Evolutionary conservation across 164 flowering plant genomes (phyloP).

Genomic region (Kingdonia uniflora): DNA sequence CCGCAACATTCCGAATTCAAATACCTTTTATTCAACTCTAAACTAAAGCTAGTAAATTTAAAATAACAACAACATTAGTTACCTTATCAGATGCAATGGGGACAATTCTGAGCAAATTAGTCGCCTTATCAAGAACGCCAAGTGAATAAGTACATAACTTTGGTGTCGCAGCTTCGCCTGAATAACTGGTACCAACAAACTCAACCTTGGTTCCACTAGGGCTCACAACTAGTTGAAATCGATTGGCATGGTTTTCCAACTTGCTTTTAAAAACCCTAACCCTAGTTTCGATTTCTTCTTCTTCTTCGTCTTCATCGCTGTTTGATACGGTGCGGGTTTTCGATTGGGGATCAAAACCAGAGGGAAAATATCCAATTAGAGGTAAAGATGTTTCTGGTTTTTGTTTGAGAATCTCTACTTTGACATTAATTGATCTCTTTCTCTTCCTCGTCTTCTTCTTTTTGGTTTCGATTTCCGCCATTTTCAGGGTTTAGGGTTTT

Average conservation of each 20-base stretch:
- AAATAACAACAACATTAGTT: not conserved
- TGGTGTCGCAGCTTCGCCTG: constrained; percentile 52
- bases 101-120: constrained; percentile 44
- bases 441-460: constrained; percentile 2
- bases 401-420: not conserved
- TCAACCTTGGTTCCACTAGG: constrained; percentile 37
- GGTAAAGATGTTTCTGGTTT: constrained; percentile 28
- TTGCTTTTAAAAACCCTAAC: constrained; percentile 25
- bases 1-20: not conserved
- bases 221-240: constrained; percentile 57
- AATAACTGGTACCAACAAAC: constrained; percentile 60
- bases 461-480: not conserved
- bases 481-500: too few relatives aligned
- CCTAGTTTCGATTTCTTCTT: not conserved
- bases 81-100: constrained; percentile 82
- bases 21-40: not conserved
- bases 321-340: not conserved
- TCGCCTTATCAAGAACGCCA: constrained; percentile 66
- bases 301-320: not conserved
- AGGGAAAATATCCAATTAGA: constrained; percentile 45
- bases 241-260: constrained; percentile 7
- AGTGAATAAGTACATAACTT: constrained; percentile 55
- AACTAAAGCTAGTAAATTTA: not conserved
- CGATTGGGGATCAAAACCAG: constrained; percentile 27
- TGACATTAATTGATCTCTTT: not conserved